Conservation (phyloP, 768 basidiomycete species). For the Tricholoma flavovirens region DNA sequence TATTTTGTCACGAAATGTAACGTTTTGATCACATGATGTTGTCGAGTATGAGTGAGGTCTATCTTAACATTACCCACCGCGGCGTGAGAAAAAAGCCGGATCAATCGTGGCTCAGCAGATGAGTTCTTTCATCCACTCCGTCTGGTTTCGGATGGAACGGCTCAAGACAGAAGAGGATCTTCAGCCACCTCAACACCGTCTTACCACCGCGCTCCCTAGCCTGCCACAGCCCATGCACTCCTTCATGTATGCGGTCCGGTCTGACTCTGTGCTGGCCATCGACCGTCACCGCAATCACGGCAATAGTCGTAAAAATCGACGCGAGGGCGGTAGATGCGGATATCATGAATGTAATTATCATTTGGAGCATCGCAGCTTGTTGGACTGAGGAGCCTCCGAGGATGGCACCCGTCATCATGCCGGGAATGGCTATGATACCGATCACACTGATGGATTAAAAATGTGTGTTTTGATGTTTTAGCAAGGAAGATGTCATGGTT, state of each 20-base stretch:
- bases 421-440: slow-evolving; percentile 72
- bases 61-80: too few relatives aligned
- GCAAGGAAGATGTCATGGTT: neutral
- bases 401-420: slow-evolving; percentile 92
- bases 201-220: slow-evolving; percentile 11
- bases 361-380: slow-evolving; percentile 82
- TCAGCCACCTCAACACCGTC: slow-evolving; percentile 2
- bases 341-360: slow-evolving; percentile 95
- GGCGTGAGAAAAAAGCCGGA: too few relatives aligned
- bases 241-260: slow-evolving; percentile 49
- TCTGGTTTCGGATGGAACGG: too few relatives aligned
- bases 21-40: too few relatives aligned
- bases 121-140: too few relatives aligned
- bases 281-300: slow-evolving; percentile 56
- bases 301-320: slow-evolving; percentile 56
- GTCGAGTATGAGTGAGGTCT: too few relatives aligned
- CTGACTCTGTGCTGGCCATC: slow-evolving; percentile 65
- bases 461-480: neutral
- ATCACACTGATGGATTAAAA: slow-evolving; percentile 47
- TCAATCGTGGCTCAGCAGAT: too few relatives aligned
- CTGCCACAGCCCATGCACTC: slow-evolving; percentile 22
- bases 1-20: too few relatives aligned
- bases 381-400: slow-evolving; percentile 81
- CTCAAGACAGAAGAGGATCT: too few relatives aligned
- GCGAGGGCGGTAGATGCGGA: slow-evolving; percentile 70